These are phyloP conservation scores for Dissophora ornata DNA, from an alignment of 192 early-diverging fungal species.

Conservation along the genomic window DNA sequence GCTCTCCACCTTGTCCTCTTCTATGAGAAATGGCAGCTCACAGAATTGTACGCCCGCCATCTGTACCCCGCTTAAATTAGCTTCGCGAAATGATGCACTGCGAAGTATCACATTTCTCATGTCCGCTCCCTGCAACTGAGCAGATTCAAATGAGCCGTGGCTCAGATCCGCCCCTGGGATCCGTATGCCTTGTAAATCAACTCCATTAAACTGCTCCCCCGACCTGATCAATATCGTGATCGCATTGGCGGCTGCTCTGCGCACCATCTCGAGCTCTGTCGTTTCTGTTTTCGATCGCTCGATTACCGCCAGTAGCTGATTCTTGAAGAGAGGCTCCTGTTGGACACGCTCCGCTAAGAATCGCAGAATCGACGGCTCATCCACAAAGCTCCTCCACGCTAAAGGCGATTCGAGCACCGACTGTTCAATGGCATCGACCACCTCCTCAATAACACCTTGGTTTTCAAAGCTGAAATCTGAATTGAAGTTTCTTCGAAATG, in stretches of 20 bases:
- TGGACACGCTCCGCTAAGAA: background rate
- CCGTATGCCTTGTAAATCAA: background rate
- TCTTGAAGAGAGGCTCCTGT: background rate
- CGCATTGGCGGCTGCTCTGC: background rate
- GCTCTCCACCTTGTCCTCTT: background rate
- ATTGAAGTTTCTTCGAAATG: background rate
- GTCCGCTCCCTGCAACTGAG: slow-evolving; percentile 2
- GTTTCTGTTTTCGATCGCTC: background rate
- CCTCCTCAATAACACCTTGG: background rate
- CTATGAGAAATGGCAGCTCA: background rate
- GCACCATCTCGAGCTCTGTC: no score
- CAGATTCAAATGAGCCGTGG: background rate
- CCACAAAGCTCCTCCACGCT: background rate
- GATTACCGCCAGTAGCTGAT: background rate
- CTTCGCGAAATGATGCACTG: background rate
- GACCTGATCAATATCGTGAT: background rate
- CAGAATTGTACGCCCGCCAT: slow-evolving; percentile 1
- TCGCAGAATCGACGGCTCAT: background rate
- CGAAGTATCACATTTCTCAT: background rate
- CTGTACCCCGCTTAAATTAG: background rate
- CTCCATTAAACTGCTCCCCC: background rate
- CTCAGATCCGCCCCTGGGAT: slow-evolving; percentile 3
- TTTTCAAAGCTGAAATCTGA: background rate
- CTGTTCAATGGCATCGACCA: background rate
- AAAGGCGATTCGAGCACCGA: background rate